A percentile compares a stretch with the other conserved stretches of the same genome.
phyloP scores from a whole-genome alignment of 129 eudicot genomes.

The Artemisia annua region DNA sequence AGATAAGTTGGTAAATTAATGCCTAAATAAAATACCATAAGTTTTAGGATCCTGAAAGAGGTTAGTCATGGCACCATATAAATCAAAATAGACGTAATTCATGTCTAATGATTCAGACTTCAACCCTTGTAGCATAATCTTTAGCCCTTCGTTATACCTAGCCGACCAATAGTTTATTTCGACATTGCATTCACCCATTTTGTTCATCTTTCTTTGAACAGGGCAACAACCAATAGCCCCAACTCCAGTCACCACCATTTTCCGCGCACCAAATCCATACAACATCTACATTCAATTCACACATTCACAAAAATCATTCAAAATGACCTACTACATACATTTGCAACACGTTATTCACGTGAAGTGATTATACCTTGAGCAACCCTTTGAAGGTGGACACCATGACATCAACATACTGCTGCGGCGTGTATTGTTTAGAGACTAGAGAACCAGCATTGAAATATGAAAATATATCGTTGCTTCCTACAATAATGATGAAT shows the following conservation, averaged over 20 bases:
- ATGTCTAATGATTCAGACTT: conserved; percentile 45
- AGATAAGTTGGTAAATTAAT: neutral
- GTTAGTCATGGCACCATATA: conserved; percentile 46
- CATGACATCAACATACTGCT: conserved; percentile 59
- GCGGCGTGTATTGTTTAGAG: conserved; percentile 37
- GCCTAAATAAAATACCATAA: conserved; percentile 51
- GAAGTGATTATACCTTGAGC: conserved; percentile 49
- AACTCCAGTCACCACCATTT: conserved; percentile 46
- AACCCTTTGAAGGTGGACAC: conserved; percentile 38
- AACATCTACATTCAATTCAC: conserved; percentile 26
- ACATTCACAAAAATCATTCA: neutral
- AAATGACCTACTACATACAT: neutral
- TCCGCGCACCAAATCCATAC: conserved; percentile 62
- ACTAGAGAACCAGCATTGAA: conserved; percentile 31
- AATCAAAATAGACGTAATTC: conserved; percentile 59
- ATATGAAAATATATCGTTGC: conserved; percentile 65
- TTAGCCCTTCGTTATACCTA: conserved; percentile 58
- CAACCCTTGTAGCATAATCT: conserved; percentile 35
- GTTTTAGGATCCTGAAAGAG: conserved; percentile 53
- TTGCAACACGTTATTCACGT: neutral
- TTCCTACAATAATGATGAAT: conserved; percentile 59
- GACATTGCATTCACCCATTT: conserved; percentile 47
- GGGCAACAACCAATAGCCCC: conserved; percentile 79
- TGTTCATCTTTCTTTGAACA: conserved; percentile 40
- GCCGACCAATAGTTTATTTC: conserved; percentile 58